These are phyloP conservation scores for Saccharomycopsis phalli DNA, from an alignment of 1,139 yeast species.

Conservation along the genomic window DNA sequence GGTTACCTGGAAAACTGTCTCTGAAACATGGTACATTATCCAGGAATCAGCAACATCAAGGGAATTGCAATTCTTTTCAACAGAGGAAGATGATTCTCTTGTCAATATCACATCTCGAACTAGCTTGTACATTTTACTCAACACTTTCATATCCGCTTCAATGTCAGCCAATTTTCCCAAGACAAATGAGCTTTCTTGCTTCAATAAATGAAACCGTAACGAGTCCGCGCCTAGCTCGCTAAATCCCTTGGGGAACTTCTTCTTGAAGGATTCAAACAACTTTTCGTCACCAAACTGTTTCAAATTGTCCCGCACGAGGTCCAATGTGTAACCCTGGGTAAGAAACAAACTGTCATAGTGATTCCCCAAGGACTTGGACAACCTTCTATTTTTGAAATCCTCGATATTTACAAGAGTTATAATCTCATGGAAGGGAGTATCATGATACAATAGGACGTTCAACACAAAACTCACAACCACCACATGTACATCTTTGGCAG, in stretches of 20 bases:
- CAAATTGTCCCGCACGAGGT: conserved; percentile 71
- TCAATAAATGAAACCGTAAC: conserved; percentile 48
- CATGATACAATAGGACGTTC: conserved; percentile 81
- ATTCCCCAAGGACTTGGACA: conserved; percentile 96
- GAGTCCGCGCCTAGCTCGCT: conserved; percentile 99
- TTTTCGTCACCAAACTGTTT: conserved; percentile 61
- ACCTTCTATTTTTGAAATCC: conserved; percentile 98
- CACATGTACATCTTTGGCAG: conserved; percentile 92
- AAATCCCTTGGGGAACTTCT: conserved; percentile 91
- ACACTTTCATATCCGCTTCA: conserved; percentile 93
- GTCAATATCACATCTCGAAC: conserved; percentile 57
- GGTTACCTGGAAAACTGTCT: conserved; percentile 55
- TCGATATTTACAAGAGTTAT: conserved; percentile 96
- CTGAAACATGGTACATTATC: conserved; percentile 81
- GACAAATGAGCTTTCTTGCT: conserved; percentile 36
- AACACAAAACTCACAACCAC: conserved; percentile 91
- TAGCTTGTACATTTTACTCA: conserved; percentile 98
- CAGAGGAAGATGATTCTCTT: too few relatives aligned
- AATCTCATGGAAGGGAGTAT: conserved; percentile 89
- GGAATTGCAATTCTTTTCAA: too few relatives aligned
- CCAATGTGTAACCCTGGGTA: conserved; percentile 73
- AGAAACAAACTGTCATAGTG: conserved; percentile 94
- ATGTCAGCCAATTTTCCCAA: conserved; percentile 93
- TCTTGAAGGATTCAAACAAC: conserved; percentile 81
- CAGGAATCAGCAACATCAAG: conserved; percentile 52